Base-by-base conservation (phyloP, 352 stramenopile species). In the Hyaloperonospora brassicae region DNA sequence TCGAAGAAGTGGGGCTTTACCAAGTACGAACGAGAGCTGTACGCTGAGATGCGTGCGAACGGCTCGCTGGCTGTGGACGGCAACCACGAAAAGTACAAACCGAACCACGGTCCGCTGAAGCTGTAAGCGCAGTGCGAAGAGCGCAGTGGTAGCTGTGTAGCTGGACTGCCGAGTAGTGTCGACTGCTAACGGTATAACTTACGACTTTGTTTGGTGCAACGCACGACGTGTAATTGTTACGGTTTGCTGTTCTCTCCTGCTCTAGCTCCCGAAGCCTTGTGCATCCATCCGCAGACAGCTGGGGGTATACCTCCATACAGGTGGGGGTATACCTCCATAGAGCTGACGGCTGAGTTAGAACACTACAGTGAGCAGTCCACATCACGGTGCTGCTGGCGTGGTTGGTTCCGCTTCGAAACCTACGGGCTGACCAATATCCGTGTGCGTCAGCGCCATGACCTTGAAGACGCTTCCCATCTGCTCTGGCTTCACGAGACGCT, bases 1-100 rank as follows among this genome's bases (percentile, higher is more conserved):
- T 98, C 87, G 66, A 97, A 98, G 72, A 99, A 99, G 86, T 99
- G 97, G 97, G 96, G 97, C 61, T 99, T 99, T 86, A 99, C 97
- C 66, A 98, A 98, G 73, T 99, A 98, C 77, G 83, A 95, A 56
- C 89, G 93, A 72, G 94, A 98, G 59, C 91, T 98, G 59, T 99
- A 99, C 82, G 95, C 97, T 24, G 65, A 84, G 59, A 96, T 98
- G 79, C 89, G 96, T 62, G 86, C 96, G 53, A 87, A 93, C 59
- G 97, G 97, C 67, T 87, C 87, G 61, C 83, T 99, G 14, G 61
- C 73, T 21, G 69, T 96, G 6, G 96, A 98, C 70, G 97, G 97
- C 68, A 98, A 98, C 77, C 95, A 97, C 77, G 96, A 98, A 61
- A 98, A 99, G 93, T 97, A 96, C 90, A 76, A 78, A 46, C 81